Evolutionary conservation across 2,329 filamentous ascomycete species (phyloP).

Genomic region (Arthrobotrys iridis): DNA sequence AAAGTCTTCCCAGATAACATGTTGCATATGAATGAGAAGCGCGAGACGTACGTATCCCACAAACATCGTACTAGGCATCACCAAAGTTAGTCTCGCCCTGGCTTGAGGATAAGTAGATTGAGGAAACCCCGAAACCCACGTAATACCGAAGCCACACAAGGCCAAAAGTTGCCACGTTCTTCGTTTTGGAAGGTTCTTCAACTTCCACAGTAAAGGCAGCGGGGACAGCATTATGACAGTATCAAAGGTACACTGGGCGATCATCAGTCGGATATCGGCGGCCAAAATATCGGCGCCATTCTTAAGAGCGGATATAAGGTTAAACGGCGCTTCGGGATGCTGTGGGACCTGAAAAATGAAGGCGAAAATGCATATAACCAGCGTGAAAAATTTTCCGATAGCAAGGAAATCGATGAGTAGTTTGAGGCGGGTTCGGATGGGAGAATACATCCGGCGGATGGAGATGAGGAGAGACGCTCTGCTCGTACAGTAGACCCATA

Average conservation of each 20-base stretch:
- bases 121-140: conserved; percentile 20
- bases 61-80: conserved; percentile 23
- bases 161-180: conserved; percentile 15
- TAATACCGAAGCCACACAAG: conserved; percentile 32
- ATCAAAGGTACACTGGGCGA: conserved; percentile 33
- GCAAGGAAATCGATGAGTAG: conserved; percentile 44
- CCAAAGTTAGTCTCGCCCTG: background rate
- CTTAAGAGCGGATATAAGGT: conserved; percentile 29
- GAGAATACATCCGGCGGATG: conserved; percentile 48
- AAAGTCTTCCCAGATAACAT: conserved; percentile 32
- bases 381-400: conserved; percentile 30
- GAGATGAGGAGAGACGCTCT: conserved; percentile 48
- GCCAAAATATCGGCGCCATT: conserved; percentile 22
- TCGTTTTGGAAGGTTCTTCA: conserved; percentile 32
- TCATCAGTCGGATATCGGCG: conserved; percentile 30
- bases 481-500: conserved; percentile 49
- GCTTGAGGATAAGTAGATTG: background rate
- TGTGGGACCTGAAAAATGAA: conserved; percentile 40
- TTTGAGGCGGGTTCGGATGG: conserved; percentile 42
- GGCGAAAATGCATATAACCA: conserved; percentile 29
- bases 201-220: conserved; percentile 42
- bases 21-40: conserved; percentile 15
- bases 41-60: conserved; percentile 36
- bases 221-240: conserved; percentile 36
- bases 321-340: conserved; percentile 41